Evolutionary conservation across 2,329 filamentous ascomycete genomes (phyloP), one percentile per base, ranked within the genome.

Genomic region (Ascocoryne sarcoides): DNA sequence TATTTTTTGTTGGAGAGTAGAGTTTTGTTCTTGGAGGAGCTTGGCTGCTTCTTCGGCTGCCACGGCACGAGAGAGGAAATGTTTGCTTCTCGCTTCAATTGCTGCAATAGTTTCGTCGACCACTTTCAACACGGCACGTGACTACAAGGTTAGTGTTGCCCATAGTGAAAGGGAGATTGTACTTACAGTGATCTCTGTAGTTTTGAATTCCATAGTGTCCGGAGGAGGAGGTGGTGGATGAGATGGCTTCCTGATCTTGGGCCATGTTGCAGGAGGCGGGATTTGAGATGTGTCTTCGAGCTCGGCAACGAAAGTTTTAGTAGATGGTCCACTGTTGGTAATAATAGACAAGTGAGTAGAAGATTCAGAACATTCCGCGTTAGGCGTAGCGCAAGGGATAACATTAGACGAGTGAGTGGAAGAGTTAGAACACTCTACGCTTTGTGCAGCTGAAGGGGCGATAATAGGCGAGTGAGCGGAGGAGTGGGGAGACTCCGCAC

Each of bases 21-120:
- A 41, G 15, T 56, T 56, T 17, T 51, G 43, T 20, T 51, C 44
- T 28, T 37, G 39, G 3, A 58, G 40, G n/a, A 34, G 14, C 31
- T 51, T 51, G 5, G 54, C 50, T 10, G 43, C 38, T 40, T 49
- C 40, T 48, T 58, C 54, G 2, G 54, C 54, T n/a, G 44, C 45
- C 9, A 49, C 17, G 4, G 48, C 54, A 12, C 52, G 41, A 3
- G 39, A 37, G 8, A 55, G 46, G 12, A 55, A 47, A 31, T 47
- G 26, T 4, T 47, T 40, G 23, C 54, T 56, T 8, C 47, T 46
- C n/a, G 43, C 43, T 39, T 56, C 52, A 19, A 56, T 52, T n/a
- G 46, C 45, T 14, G 50, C 50, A 10, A 56, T 52, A 4, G 44
- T 51, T 33, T 55, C 48, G 31, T 54, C 50, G 3, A 52, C 42